A percentile compares a stretch with the other conserved stretches of the same genome.
phyloP scores from a whole-genome alignment of 306 rosid genomes.

The Prunus dulcis region DNA sequence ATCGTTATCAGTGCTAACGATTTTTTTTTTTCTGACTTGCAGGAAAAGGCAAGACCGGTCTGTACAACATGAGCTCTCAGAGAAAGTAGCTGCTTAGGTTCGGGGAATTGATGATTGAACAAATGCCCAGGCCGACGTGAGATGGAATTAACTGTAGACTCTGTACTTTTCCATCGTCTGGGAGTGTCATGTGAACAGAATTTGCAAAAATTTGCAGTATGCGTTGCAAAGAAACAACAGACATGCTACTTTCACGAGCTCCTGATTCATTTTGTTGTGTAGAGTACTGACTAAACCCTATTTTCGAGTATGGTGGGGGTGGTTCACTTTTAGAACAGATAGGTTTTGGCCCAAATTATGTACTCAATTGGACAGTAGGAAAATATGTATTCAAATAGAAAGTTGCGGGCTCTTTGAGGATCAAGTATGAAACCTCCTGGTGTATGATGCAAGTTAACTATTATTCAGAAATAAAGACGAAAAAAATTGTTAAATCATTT shows the following conservation, averaged over 20 bases:
- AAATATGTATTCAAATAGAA: background rate
- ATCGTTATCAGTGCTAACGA: background rate
- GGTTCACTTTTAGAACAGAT: background rate
- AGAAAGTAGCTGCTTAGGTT: conserved; percentile 30
- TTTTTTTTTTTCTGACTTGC: conserved; percentile 24
- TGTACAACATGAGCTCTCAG: conserved; percentile 25
- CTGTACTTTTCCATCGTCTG: background rate
- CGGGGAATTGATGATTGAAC: background rate
- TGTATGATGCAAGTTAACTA: background rate
- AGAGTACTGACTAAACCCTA: background rate
- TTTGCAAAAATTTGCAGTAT: background rate
- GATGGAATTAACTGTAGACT: background rate
- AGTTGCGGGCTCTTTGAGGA: background rate
- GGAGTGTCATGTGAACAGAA: background rate
- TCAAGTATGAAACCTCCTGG: background rate
- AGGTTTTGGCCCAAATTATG: background rate
- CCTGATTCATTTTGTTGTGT: background rate
- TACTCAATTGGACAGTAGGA: background rate
- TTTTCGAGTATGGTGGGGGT: background rate
- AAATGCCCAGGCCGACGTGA: background rate
- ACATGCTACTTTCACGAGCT: background rate
- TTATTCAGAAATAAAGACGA: background rate
- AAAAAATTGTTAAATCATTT: no score
- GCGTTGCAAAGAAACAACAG: background rate
- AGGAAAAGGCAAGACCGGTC: conserved; percentile 39